A percentile compares a stretch with the other conserved stretches of the same genome.
phyloP scores from a whole-genome alignment of 1,284 basidiomycete species.

The Ganoderma boninense region DNA sequence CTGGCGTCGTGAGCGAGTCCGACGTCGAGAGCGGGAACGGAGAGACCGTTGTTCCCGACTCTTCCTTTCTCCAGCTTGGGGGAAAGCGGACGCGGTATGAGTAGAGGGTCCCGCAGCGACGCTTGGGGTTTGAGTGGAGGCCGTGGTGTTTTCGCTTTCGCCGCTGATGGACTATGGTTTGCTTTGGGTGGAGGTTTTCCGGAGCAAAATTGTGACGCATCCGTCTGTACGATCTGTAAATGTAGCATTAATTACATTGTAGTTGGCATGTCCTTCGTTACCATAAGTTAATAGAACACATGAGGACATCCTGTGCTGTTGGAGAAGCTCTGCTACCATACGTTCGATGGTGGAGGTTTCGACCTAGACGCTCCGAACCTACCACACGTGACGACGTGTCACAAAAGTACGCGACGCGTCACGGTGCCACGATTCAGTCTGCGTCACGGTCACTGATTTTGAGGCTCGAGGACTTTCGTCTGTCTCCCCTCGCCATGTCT shows the following conservation, averaged over 20 bases:
- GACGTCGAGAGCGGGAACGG: not conserved
- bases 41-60: not conserved
- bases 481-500: not conserved
- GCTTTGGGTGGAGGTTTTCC: not conserved
- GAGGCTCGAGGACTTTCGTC: too few species aligned
- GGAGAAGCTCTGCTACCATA: too few species aligned
- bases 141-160: not conserved
- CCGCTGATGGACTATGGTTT: not conserved
- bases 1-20: not conserved
- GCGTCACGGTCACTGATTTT: too few species aligned
- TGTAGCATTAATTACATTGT: constrained; percentile 1
- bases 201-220: not conserved
- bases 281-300: not conserved
- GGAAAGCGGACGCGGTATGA: not conserved
- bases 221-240: not conserved
- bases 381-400: not conserved
- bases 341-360: too few species aligned
- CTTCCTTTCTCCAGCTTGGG: not conserved
- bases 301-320: too few species aligned
- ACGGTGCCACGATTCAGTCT: too few species aligned
- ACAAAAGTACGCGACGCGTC: too few species aligned
- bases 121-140: not conserved
- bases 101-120: not conserved
- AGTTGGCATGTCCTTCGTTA: not conserved
- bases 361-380: too few species aligned